Evolutionary conservation across 805 yeast species (phyloP), one percentile per base, ranked within the genome.

Genomic region (Candida nonsorbophila): DNA sequence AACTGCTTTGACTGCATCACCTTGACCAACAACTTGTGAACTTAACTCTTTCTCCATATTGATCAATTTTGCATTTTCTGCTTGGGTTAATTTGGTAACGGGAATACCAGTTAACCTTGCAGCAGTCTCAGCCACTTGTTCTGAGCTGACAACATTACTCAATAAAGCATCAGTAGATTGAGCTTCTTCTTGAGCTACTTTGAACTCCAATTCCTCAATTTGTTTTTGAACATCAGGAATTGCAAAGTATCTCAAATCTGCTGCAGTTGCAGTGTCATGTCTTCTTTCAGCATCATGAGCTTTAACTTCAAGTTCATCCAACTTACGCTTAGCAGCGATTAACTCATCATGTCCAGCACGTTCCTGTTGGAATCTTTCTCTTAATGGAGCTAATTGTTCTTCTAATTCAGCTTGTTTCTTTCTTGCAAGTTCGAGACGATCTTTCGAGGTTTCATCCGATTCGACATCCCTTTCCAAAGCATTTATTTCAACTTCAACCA

Each of bases 241-340:
- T 16, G 97, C 98, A 68, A 86, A 92, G 68, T 88, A 92, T 57
- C 95, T 76, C 55, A 92, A 72, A 60, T 92, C 98, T 13, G 98
- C 97, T 30, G 94, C 95, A 7, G 96, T 73, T 5, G 82, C 90
- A 19, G 87, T 85, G 55, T 92, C 98, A 41, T 84, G 84, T 53
- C 97, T 82, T 72, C 98, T 85, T 57, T 90, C 97, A 14, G 98
- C 98, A 60, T 92, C 97, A 32, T 67, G 72, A 4, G 97, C 97
- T 62, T 92, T 92, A 53, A 74, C 78, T 52, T 86, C 95, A 48
- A 92, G 71, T 41, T 92, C 97, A 47, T 90, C 97, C 42, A 92
- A 71, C 58, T 83, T 85, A 62, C 86, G 77, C 68, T 90, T 88
- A 29, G 94, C 88, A 24, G 78, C 68, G 30, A 92, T 90, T 50